Conservation (phyloP, 306 rosid genomes). For the Begonia masoniana region DNA sequence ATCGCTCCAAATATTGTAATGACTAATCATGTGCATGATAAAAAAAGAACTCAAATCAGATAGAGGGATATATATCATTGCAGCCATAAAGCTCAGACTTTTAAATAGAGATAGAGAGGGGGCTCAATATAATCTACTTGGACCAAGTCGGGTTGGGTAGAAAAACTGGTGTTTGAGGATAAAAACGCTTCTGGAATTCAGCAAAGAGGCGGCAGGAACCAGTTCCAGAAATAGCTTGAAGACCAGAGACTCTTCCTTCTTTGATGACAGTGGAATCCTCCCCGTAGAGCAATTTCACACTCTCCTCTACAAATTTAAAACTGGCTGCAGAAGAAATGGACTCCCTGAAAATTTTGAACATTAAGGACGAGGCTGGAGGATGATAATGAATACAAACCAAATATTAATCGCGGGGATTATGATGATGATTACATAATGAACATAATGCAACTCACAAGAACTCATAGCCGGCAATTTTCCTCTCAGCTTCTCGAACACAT, state of each 20-base stretch:
- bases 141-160: slow-evolving; percentile 29
- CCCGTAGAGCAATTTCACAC: slow-evolving; percentile 24
- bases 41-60: too few species aligned
- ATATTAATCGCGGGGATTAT: too few species aligned
- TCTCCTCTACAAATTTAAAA: slow-evolving; percentile 23
- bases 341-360: slow-evolving; percentile 12
- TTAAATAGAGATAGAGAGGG: neutral
- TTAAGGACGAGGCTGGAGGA: neutral
- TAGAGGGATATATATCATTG: neutral
- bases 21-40: slow-evolving; percentile 12
- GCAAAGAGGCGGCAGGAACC: slow-evolving; percentile 30
- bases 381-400: too few species aligned
- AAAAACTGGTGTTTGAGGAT: slow-evolving; percentile 19
- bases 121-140: slow-evolving; percentile 16
- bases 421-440: too few species aligned
- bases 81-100: neutral
- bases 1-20: slow-evolving; percentile 27
- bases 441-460: slow-evolving; percentile 17
- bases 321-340: slow-evolving; percentile 10
- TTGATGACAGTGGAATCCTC: slow-evolving; percentile 12
- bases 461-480: slow-evolving; percentile 18
- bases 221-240: slow-evolving; percentile 29
- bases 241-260: slow-evolving; percentile 15
- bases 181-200: slow-evolving; percentile 24
- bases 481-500: slow-evolving; percentile 29